Base-by-base conservation (phyloP, 2,329 filamentous ascomycete genomes). In the Fusarium miscanthi region DNA sequence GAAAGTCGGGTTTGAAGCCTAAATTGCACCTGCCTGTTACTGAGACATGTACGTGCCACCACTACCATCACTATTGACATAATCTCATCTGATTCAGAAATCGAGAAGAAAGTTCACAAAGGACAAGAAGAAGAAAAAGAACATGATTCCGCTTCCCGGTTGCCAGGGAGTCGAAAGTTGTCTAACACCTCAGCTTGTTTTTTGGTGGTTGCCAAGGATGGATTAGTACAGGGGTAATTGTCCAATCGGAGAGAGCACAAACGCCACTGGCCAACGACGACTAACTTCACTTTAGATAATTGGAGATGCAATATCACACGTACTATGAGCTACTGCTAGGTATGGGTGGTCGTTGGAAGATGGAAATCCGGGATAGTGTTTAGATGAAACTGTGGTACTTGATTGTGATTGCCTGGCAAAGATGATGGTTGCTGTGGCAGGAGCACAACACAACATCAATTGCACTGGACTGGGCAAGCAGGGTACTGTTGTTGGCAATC, bases 201-300 rank as follows among this genome's bases (percentile, higher is more conserved):
- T 66, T 42, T 54, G 38, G 66, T 61, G 52, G 33, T 56, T 49
- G 64, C 56, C 59, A 72, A 61, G 66, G 59, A 54, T 63, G 57
- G 65, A 58, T 59, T 56, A 46, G 57, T 64, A 52, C 72, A 57
- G 62, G 70, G 66, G 31, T 63, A 31, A 60, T 54, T 70, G 61
- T 6, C 76, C 63, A 77, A 77, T 77, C 71, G 64, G 71, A 63
- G 53, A 25, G 25, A 54, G 56, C 38, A 46, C 37, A 61, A 19
- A 51, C 40, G n/a, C 59, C 67, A 63, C 68, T 64, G 62, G 62
- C 66, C 73, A 63, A 75, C 68, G 41, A 76, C 61, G 59, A 71
- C 64, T 70, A 73, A 77, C 73, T 63, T 76, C 75, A 72, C 69
- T 60, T 53, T 66, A 31, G 41, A 67, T 59, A 68, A 70, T 67